Evolutionary conservation across 805 yeast species (phyloP).

Genomic region (Ogataea nonfermentans): DNA sequence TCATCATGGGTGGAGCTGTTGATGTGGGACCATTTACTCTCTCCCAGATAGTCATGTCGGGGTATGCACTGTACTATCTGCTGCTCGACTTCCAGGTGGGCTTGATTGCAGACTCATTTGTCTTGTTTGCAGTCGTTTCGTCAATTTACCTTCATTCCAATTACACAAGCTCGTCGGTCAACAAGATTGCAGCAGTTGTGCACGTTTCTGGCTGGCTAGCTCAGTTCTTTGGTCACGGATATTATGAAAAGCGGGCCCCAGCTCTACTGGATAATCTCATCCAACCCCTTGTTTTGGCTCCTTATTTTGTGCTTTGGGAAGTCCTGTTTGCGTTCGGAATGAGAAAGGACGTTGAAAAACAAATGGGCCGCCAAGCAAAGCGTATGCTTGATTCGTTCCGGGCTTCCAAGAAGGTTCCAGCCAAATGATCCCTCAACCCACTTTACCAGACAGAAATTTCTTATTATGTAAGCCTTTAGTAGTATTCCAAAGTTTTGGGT

Average conservation of each 20-base stretch:
- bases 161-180: constrained; percentile 23
- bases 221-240: constrained; percentile 87
- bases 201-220: constrained; percentile 69
- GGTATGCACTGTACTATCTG: constrained; percentile 59
- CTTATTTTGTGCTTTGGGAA: constrained; percentile 84
- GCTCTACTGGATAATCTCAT: constrained; percentile 79
- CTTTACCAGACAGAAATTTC: too few species aligned
- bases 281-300: constrained; percentile 89
- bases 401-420: background rate
- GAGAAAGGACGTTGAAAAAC: constrained; percentile 47
- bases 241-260: constrained; percentile 79
- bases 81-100: constrained; percentile 54
- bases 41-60: constrained; percentile 45
- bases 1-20: constrained; percentile 34
- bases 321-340: constrained; percentile 66
- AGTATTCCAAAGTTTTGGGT: too few species aligned
- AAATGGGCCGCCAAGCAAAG: constrained; percentile 49
- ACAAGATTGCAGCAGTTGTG: constrained; percentile 35
- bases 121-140: constrained; percentile 25
- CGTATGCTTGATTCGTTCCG: constrained; percentile 30
- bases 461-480: too few species aligned
- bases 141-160: constrained; percentile 14
- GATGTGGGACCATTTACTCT: constrained; percentile 18
- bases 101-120: constrained; percentile 40
- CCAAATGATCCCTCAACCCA: too few species aligned